Conservation (phyloP, 768 basidiomycete species). For the Flagelloscypha sp. region DNA sequence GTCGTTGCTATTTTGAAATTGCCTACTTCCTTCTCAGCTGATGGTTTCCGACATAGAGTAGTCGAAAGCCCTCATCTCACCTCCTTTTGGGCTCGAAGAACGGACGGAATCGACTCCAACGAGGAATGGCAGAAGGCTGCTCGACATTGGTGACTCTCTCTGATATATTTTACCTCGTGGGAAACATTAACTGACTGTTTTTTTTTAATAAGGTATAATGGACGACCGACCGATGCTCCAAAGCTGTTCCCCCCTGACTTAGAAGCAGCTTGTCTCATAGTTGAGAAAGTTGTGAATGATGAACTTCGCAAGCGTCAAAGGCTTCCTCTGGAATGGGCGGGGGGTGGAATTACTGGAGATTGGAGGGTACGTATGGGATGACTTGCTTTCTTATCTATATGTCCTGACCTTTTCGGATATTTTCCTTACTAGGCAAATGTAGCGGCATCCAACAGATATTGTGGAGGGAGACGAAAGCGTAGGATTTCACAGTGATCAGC, state of each 20-base stretch:
- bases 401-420: constrained; percentile 10
- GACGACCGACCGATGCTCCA: constrained; percentile 50
- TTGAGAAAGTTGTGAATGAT: constrained; percentile 64
- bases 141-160: constrained; percentile 52
- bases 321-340: constrained; percentile 62
- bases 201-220: constrained; percentile 63
- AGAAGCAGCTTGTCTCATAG: constrained; percentile 70
- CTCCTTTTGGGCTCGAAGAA: constrained; percentile 60
- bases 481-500: constrained; percentile 74
- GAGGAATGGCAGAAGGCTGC: constrained; percentile 64
- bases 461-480: constrained; percentile 77
- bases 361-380: too few relatives aligned
- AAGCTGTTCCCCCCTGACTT: constrained; percentile 52
- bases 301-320: constrained; percentile 56
- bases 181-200: constrained; percentile 1
- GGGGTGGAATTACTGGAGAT: too few relatives aligned
- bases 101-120: constrained; percentile 33
- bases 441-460: constrained; percentile 79
- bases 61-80: constrained; percentile 84
- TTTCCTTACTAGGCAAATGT: constrained; percentile 75
- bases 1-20: too few relatives aligned
- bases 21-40: too few relatives aligned
- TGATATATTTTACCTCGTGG: background rate
- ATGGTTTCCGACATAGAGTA: too few relatives aligned
- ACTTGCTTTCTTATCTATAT: too few relatives aligned